These are phyloP conservation scores for Diplodia mutila DNA, from an alignment of 2,329 filamentous ascomycete species.

Conservation along the genomic window DNA sequence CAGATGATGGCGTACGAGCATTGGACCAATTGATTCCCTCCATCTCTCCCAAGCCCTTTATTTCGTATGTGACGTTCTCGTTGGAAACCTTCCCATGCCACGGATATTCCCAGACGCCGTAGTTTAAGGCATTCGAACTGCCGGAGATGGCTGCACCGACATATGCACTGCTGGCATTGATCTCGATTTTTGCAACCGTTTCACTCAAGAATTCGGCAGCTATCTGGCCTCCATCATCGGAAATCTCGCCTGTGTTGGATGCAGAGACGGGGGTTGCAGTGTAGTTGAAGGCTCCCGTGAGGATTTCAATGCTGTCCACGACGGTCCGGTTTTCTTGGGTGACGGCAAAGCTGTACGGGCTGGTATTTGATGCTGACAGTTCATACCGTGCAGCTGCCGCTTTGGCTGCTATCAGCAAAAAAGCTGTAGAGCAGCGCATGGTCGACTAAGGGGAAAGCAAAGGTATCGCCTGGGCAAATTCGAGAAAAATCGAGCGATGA, in stretches of 20 bases:
- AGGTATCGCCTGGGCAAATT: not conserved
- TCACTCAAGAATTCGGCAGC: constrained; percentile 29
- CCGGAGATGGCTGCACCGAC: constrained; percentile 32
- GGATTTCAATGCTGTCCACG: constrained; percentile 31
- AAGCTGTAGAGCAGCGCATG: not conserved
- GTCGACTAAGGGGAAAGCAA: no score
- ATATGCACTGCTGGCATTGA: constrained; percentile 32
- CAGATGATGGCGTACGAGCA: constrained; percentile 29
- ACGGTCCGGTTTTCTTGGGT: constrained; percentile 30
- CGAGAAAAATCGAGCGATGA: no score
- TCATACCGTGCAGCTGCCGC: not conserved
- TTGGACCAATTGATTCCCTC: constrained; percentile 42
- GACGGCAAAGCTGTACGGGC: constrained; percentile 29
- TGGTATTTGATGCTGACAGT: not conserved
- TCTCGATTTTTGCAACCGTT: constrained; percentile 32
- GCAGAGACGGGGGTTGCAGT: constrained; percentile 22
- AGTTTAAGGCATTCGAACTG: constrained; percentile 28
- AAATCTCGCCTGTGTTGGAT: constrained; percentile 24
- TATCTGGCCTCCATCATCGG: constrained; percentile 28
- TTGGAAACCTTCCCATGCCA: constrained; percentile 33
- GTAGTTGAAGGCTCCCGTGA: constrained; percentile 31
- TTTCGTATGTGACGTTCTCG: constrained; percentile 33
- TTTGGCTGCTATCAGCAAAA: not conserved
- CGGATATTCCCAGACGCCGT: constrained; percentile 38
- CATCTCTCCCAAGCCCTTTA: constrained; percentile 36